Percentiles rank a stretch among this genome's conserved stretches.
Evolutionary conservation across 176 grass and related monocot genomes (phyloP).

Genomic region (Guadua angustifolia): DNA sequence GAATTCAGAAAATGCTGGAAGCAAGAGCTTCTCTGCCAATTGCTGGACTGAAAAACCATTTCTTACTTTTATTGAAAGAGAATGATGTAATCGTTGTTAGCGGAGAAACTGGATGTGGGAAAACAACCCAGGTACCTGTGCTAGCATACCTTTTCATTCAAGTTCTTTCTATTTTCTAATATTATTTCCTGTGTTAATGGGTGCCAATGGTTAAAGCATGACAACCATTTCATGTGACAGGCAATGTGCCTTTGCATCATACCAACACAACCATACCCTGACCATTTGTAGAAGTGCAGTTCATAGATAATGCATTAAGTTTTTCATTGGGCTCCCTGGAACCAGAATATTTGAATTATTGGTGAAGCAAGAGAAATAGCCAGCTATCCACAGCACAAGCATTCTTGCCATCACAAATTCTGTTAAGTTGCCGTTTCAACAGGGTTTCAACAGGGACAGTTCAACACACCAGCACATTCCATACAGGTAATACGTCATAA

Average conservation of each 20-base stretch:
- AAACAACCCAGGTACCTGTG: conserved; percentile 88
- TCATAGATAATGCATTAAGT: too few relatives aligned
- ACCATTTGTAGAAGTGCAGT: conserved; percentile 1
- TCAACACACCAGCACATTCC: too few relatives aligned
- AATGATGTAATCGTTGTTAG: conserved; percentile 92
- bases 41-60: conserved; percentile 66
- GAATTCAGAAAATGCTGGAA: conserved; percentile 90
- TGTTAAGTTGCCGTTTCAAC: too few relatives aligned
- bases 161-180: conserved; percentile 5
- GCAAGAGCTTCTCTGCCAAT: conserved; percentile 88
- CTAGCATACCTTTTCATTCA: conserved; percentile 36
- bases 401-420: too few relatives aligned
- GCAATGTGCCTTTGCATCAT: conserved; percentile 12
- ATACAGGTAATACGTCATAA: too few relatives aligned
- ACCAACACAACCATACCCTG: not conserved
- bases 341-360: too few relatives aligned
- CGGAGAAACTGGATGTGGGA: conserved; percentile 97
- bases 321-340: too few relatives aligned
- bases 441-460: too few relatives aligned
- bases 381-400: too few relatives aligned
- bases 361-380: too few relatives aligned
- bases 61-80: conserved; percentile 75
- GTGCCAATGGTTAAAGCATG: conserved; percentile 11
- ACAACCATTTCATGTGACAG: conserved; percentile 23
- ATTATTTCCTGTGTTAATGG: not conserved